These are phyloP conservation scores for Mucor circinelloides DNA, from an alignment of 371 early-diverging fungal genomes.

Conservation along the genomic window DNA sequence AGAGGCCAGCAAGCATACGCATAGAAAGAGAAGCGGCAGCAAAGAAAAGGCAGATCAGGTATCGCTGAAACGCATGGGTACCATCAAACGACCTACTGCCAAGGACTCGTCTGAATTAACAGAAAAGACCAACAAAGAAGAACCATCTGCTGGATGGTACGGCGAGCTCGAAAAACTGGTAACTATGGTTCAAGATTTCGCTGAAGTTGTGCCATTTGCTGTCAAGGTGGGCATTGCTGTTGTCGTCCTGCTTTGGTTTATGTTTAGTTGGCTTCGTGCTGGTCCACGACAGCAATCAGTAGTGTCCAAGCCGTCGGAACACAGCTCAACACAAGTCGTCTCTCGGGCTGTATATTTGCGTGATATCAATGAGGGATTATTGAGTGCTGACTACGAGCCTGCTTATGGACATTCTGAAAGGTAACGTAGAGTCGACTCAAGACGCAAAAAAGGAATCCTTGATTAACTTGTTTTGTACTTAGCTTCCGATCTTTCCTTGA, in stretches of 20 bases:
- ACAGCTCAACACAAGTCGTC: not conserved
- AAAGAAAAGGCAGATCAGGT: conserved; percentile 12
- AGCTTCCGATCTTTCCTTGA: conserved; percentile 30
- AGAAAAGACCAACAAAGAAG: not conserved
- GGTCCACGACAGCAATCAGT: conserved; percentile 12
- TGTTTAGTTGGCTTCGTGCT: conserved; percentile 22
- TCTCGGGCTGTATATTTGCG: conserved; percentile 56
- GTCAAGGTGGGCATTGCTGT: conserved; percentile 13
- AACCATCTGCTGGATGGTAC: conserved; percentile 20
- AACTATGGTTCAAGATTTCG: conserved; percentile 15
- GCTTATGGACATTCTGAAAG: conserved; percentile 32
- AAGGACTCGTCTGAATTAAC: not conserved
- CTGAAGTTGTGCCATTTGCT: conserved; percentile 23
- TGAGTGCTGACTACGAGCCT: conserved; percentile 24
- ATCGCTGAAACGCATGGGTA: conserved; percentile 11
- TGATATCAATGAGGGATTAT: conserved; percentile 53
- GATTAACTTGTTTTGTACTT: not conserved
- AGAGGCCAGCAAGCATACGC: conserved; percentile 13
- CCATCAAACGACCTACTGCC: conserved; percentile 16
- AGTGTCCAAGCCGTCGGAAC: not conserved
- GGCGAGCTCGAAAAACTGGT: conserved; percentile 7
- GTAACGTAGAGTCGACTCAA: conserved; percentile 12
- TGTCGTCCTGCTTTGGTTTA: conserved; percentile 18
- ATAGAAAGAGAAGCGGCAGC: not conserved
- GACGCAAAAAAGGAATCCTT: not conserved